phyloP scores from a whole-genome alignment of 2,329 filamentous ascomycete species.

The Epichloe hybrida region DNA sequence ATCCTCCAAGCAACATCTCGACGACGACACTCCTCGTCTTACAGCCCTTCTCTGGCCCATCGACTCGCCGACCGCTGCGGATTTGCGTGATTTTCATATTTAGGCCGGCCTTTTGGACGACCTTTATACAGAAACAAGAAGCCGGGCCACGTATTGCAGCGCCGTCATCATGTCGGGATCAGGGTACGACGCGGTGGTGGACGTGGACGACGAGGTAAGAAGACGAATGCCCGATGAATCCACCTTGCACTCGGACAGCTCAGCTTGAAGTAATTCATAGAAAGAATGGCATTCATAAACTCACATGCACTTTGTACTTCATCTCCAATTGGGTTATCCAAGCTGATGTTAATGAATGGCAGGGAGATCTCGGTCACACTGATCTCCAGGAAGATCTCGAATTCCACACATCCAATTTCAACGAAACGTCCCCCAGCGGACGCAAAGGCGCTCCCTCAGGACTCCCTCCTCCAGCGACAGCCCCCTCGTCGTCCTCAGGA shows the following conservation, averaged over 20 bases:
- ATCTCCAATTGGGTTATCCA: neutral
- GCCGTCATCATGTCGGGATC: conserved; percentile 54
- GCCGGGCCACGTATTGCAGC: conserved; percentile 11
- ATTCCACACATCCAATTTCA: conserved; percentile 89
- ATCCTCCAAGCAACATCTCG: neutral
- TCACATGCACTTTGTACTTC: neutral
- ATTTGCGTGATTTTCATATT: neutral
- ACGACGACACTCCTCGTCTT: neutral
- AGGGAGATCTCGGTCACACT: conserved; percentile 96
- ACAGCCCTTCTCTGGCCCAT: neutral
- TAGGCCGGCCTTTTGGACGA: neutral
- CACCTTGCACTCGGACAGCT: neutral
- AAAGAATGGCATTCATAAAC: neutral
- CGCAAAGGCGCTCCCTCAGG: conserved; percentile 35
- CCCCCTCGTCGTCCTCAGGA: conserved; percentile 31
- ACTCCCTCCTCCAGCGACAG: conserved; percentile 45
- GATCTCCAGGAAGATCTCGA: conserved; percentile 98
- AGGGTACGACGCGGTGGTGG: conserved; percentile 95
- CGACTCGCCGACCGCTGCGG: neutral
- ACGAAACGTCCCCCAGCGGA: conserved; percentile 38
- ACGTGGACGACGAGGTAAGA: conserved; percentile 82
- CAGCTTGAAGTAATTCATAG: neutral
- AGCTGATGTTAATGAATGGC: conserved; percentile 4
- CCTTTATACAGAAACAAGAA: neutral
- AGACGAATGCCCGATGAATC: neutral